Base-by-base conservation (phyloP, 805 yeast genomes). In the Metschnikowia picachoensis region DNA sequence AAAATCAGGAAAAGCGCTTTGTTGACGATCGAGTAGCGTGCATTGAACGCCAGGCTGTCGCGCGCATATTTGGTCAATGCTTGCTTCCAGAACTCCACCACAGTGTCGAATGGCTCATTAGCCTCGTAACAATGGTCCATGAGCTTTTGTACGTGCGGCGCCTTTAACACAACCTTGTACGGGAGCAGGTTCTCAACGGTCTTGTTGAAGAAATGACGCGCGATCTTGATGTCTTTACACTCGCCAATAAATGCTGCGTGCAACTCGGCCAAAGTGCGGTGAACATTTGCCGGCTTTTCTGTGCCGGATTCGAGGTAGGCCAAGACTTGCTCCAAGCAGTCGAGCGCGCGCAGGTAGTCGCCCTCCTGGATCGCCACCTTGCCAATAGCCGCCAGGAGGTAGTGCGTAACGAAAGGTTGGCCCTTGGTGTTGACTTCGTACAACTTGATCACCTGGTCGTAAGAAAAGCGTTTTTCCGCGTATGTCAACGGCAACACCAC, bases 201-300 rank as follows among this genome's bases (percentile, higher is more conserved):
- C 62, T 83, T 85, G 55, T 81, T 82, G 62, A 84, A 87, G 58
- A 87, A 87, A 35, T 80, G 77, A 59, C 79, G 80, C 4, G 95
- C 87, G 38, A 87, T 82, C 35, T 71, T 72, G 45, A 85, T 73
- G 60, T 87, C 90, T 59, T 78, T 79, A 63, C 89, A 84, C 53
- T 79, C 80, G 37, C 95, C 94, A 60, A 87, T 83, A 57, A 87
- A 87, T 3, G 84, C 74, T 50, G 86, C 72, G 68, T 87, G 95
- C 39, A 87, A 83, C 65, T 84, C 87, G 30, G 85, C 77, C 64
- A 85, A 69, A 30, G 83, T 76, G 42, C 81, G 74, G 57, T 71
- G 54, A 67, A 63, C 69, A 37, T 45, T 47, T 30, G 39, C 10
- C 56, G 36, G 37, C 13, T 39, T 39, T 13, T 41, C 47, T 11